These are phyloP conservation scores for Blastobotrys chiropterorum DNA, from an alignment of 805 yeast species.

Conservation along the genomic window DNA sequence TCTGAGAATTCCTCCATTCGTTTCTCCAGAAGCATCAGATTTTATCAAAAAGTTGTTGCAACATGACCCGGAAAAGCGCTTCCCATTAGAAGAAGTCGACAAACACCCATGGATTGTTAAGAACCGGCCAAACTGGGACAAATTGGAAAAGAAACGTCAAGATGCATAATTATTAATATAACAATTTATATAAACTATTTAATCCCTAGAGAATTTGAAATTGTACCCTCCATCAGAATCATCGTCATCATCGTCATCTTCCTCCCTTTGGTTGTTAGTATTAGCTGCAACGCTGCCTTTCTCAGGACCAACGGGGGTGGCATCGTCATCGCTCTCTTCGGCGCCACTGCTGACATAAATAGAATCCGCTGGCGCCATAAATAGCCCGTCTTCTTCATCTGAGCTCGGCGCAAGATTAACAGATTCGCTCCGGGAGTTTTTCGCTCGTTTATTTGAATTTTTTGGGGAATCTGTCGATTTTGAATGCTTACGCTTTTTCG, in stretches of 20 bases:
- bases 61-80: constrained; percentile 63
- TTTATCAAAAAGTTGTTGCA: constrained; percentile 57
- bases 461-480: neutral
- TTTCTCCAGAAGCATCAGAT: constrained; percentile 71
- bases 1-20: constrained; percentile 60
- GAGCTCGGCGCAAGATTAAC: neutral
- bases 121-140: constrained; percentile 55
- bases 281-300: neutral
- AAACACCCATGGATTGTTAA: constrained; percentile 80
- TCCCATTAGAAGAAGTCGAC: constrained; percentile 53
- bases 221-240: constrained; percentile 1
- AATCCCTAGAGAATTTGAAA: constrained; percentile 2
- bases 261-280: neutral
- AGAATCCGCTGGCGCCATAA: neutral
- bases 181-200: neutral
- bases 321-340: neutral
- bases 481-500: neutral
- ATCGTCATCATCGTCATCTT: neutral
- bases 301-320: neutral
- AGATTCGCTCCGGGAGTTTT: neutral
- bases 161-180: constrained; percentile 7
- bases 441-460: neutral
- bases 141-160: constrained; percentile 4
- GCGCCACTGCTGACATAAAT: neutral
- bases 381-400: neutral